Base-by-base conservation (phyloP, 192 early-diverging fungal genomes). In the Allomyces macrogynus region DNA sequence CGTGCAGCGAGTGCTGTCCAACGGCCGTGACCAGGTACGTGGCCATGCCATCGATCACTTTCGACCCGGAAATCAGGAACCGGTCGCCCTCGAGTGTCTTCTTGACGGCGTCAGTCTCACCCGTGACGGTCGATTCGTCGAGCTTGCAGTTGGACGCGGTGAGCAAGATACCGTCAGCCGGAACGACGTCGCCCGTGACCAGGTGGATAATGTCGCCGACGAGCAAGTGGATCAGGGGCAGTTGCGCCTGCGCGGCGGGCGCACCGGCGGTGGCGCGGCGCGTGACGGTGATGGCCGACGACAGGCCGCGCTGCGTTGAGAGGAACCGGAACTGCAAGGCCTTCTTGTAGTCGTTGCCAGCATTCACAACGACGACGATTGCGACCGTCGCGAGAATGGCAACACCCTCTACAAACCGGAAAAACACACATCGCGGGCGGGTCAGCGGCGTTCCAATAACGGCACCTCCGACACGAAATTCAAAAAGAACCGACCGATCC, bases 51-150 rank as follows among this genome's bases (percentile, higher is more conserved):
- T 92, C 90, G 23, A 90, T 77, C 23, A 95, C 81, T 69, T 92
- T 92, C 72, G 90, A 87, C 40, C 95, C 95, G 70, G 86, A 88
- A 23, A 98, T 79, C 60, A 98, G 71, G 74, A 92, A 92, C 61
- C 81, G 83, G 66, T 93, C 88, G 10, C 71, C 66, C 25, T 81
- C 75, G 26, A 78, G 65, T 0, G 73, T 61, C 74, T 98, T 98
- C 67, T 84, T 83, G 65, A 95, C 76, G 0, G 89, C 77, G 62
- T 90, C 81, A 1, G 90, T 87, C 76, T 98, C 95, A 63, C 95
- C 95, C 4, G 95, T 98, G 10, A 87, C 83, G 60, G 89, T 83
- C 43, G 84, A 87, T 72, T 98, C 95, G 76, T 98, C 95, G 67
- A 83, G 84, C 23, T 76, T 77, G 62, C 95, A 72, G 77, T 91